Conservation (phyloP, 2,329 filamentous ascomycete species). For the Pseudomassariella vexata region DNA sequence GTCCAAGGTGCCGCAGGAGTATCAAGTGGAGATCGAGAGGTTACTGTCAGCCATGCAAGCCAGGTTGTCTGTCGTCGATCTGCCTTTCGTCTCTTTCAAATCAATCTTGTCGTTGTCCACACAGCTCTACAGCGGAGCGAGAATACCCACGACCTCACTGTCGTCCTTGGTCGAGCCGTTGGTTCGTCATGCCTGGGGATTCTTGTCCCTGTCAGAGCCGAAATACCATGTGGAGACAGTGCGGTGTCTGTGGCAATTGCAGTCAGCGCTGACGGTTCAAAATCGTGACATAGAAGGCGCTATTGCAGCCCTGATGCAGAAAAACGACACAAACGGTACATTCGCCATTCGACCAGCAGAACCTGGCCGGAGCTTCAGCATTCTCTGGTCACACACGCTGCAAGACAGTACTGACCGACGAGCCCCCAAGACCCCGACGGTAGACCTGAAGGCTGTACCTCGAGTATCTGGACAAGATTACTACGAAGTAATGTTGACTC, state of each 20-base stretch:
- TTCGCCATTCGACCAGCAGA: conserved; percentile 49
- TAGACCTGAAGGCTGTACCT: conserved; percentile 24
- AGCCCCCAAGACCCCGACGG: conserved; percentile 30
- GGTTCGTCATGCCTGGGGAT: conserved; percentile 70
- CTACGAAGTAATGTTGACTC: conserved; percentile 69
- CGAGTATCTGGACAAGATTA: conserved; percentile 52
- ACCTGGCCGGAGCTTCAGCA: conserved; percentile 62
- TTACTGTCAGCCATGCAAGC: conserved; percentile 46
- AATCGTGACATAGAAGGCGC: conserved; percentile 77
- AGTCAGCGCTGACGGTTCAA: conserved; percentile 60
- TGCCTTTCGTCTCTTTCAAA: conserved; percentile 51
- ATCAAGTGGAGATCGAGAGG: conserved; percentile 37
- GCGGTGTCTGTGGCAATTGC: conserved; percentile 78
- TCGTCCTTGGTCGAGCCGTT: conserved; percentile 62
- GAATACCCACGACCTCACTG: conserved; percentile 46
- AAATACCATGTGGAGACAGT: conserved; percentile 95
- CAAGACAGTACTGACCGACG: conserved; percentile 49
- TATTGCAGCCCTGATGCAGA: conserved; percentile 63
- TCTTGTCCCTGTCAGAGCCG: conserved; percentile 73
- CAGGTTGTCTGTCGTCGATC: conserved; percentile 32
- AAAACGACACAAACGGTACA: conserved; percentile 39
- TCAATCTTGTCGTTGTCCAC: conserved; percentile 53
- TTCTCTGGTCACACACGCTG: conserved; percentile 77
- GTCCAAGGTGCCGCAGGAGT: conserved; percentile 42
- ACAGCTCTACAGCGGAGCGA: conserved; percentile 47